Evolutionary conservation across 2,329 filamentous ascomycete genomes (phyloP), one percentile per base, ranked within the genome.

Genomic region (Allantophomopsis lycopodina): DNA sequence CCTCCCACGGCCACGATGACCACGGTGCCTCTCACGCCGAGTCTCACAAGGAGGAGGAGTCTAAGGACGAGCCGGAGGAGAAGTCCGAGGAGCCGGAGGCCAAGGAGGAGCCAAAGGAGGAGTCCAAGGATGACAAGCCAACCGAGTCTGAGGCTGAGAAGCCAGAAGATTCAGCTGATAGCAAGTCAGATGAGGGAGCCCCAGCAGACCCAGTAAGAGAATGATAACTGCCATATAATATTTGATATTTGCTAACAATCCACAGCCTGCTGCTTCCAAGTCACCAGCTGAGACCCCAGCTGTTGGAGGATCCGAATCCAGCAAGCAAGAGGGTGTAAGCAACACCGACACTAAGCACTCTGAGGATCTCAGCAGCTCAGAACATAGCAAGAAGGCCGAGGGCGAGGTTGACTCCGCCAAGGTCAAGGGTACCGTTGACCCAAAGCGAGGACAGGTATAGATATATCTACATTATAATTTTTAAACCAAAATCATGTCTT

Each of bases 311-410:
- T 59, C 63, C 30, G 67, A 59, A 21, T 65, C 63, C 28, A 61
- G 59, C 34, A 73, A 75, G 56, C 68, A 76, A 55, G 58, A 66
- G 50, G 69, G 68, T 16, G 21, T 72, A 13, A 62, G 60, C 39
- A 75, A 69, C 48, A 60, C 60, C 13, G 62, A 70, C 37, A 73
- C 70, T 5, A 59, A 63, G 40, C 66, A 75, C 55, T 63, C 65
- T 20, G 60, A 58, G 18, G 52, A 63, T 38, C 58, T 62, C 44
- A 57, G 60, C 43, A 55, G 65, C 37, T 49, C 60, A 5, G 60
- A 60, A 30, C 69, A 69, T 60, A 71, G 64, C 52, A 66, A 65
- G 51, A 77, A 76, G 60, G 57, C 60, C n/a, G 71, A 77, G 56
- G 72, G 70, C 21, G 56, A 60, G 38, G 64, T 65, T 21, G 71